These are phyloP conservation scores for Naganishia kalamii DNA, from an alignment of 768 basidiomycete species.

Conservation along the genomic window DNA sequence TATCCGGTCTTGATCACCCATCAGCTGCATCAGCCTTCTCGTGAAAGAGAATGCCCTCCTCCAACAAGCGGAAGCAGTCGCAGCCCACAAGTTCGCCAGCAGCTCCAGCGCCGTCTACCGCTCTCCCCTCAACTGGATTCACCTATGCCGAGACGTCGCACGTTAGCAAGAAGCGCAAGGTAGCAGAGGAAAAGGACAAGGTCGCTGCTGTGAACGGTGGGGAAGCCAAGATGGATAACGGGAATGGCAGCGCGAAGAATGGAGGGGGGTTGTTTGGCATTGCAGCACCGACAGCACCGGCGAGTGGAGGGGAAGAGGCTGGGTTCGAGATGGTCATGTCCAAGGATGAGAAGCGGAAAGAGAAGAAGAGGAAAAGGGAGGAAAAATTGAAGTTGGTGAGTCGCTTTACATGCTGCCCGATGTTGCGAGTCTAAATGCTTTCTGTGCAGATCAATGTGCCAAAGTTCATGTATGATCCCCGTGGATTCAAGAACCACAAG, in stretches of 20 bases:
- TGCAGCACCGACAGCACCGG: not conserved
- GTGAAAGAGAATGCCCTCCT: not conserved
- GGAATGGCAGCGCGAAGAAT: no score
- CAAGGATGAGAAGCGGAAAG: constrained; percentile 39
- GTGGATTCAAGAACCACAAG: constrained; percentile 24
- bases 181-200: not conserved
- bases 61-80: not conserved
- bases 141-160: not conserved
- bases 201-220: not conserved
- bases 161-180: constrained; percentile 8
- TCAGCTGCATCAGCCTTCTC: no score
- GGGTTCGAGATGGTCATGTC: constrained; percentile 40
- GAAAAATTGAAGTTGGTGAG: constrained; percentile 64
- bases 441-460: constrained; percentile 6
- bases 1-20: no score
- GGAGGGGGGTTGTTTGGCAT: not conserved
- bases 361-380: constrained; percentile 54
- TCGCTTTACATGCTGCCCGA: constrained; percentile 49
- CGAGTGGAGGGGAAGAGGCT: constrained; percentile 9
- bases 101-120: not conserved
- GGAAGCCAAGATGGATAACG: not conserved
- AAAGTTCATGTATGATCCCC: constrained; percentile 20
- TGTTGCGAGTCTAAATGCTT: not conserved
- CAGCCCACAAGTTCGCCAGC: not conserved
- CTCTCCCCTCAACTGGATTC: not conserved